A percentile compares a stretch with the other conserved stretches of the same genome.
phyloP scores from a whole-genome alignment of 352 stramenopile species.

The Phytophthora tubulina region DNA sequence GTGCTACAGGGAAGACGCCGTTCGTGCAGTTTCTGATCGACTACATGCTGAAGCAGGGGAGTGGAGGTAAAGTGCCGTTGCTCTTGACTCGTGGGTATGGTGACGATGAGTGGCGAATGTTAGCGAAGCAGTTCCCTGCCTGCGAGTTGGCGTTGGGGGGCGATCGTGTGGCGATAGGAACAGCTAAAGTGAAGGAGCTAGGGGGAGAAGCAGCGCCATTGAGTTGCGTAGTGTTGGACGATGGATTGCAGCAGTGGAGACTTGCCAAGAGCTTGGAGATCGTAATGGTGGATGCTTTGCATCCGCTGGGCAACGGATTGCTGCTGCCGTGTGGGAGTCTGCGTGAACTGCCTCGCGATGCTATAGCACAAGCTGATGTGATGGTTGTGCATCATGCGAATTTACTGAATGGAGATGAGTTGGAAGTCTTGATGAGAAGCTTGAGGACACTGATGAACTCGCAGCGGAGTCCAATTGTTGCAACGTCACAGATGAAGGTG shows the following conservation, averaged over 20 bases:
- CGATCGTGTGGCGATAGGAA: conserved; percentile 43
- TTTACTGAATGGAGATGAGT: conserved; percentile 30
- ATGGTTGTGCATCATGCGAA: conserved; percentile 72
- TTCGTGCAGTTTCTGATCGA: conserved; percentile 58
- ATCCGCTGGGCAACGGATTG: conserved; percentile 72
- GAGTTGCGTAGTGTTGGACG: conserved; percentile 67
- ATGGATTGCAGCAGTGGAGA: conserved; percentile 78
- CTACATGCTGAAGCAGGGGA: conserved; percentile 21
- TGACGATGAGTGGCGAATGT: conserved; percentile 76
- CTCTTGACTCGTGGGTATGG: conserved; percentile 71
- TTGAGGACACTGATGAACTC: conserved; percentile 25
- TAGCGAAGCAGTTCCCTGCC: conserved; percentile 52
- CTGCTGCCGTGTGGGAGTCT: conserved; percentile 68
- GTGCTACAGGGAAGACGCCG: conserved; percentile 80
- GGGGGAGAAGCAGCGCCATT: conserved; percentile 19
- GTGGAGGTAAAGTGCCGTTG: conserved; percentile 42
- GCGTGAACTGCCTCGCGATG: conserved; percentile 55
- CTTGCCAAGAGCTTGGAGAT: conserved; percentile 73
- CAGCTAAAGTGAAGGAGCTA: conserved; percentile 45
- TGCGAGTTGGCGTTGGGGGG: conserved; percentile 49
- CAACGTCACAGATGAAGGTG: conserved; percentile 62
- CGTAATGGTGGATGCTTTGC: conserved; percentile 75
- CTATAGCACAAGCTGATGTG: conserved; percentile 58
- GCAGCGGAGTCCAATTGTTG: conserved; percentile 40
- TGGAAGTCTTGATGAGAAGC: conserved; percentile 22